Percentiles rank a stretch among this genome's conserved stretches.
Conservation (phyloP, 169 alveolate species). For the Haemoproteus tartakovskyi region DNA sequence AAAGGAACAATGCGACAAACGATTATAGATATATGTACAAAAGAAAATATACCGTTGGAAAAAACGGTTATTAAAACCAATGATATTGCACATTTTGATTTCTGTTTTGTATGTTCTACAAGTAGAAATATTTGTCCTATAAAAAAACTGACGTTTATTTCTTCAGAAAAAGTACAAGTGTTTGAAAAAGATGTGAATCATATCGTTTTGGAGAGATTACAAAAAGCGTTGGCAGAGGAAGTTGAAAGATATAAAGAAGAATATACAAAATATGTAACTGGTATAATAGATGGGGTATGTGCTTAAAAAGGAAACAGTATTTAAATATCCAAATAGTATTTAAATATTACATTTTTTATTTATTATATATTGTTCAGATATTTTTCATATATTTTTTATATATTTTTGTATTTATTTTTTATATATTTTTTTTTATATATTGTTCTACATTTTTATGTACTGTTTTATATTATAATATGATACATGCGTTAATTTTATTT, state of each 20-base stretch:
- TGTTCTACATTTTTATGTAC: too few species aligned
- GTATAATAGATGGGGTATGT: too few species aligned
- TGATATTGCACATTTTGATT: constrained; percentile 41
- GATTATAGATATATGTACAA: constrained; percentile 35
- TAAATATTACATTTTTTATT: too few species aligned
- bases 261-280: too few species aligned
- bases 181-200: constrained; percentile 53
- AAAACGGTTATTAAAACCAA: constrained; percentile 12
- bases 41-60: constrained; percentile 12
- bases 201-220: constrained; percentile 22
- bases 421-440: too few species aligned
- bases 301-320: too few species aligned
- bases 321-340: too few species aligned
- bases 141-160: constrained; percentile 33
- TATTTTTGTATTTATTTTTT: too few species aligned
- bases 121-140: constrained; percentile 52
- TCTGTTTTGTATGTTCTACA: constrained; percentile 60
- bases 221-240: constrained; percentile 15
- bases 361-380: too few species aligned
- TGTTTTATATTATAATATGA: too few species aligned
- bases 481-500: too few species aligned
- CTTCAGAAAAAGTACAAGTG: constrained; percentile 6
- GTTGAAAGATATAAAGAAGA: constrained; percentile 50
- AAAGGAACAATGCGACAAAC: constrained; percentile 50
- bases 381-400: too few species aligned